Evolutionary conservation across 768 basidiomycete genomes (phyloP).

Genomic region (Solioccasus polychromus): DNA sequence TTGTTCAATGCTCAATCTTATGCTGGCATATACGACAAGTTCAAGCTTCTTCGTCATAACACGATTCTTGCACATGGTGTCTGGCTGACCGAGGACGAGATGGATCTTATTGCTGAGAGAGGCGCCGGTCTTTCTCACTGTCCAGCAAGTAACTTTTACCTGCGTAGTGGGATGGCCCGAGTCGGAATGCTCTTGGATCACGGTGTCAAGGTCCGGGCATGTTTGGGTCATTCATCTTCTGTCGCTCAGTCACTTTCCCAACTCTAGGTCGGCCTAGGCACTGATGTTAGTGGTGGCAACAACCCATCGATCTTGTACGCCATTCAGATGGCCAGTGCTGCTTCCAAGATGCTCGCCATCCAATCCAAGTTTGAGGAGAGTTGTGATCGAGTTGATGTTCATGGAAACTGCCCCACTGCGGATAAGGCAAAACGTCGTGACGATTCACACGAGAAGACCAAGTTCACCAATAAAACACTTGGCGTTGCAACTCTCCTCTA

Average conservation of each 20-base stretch:
- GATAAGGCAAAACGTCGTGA: background rate
- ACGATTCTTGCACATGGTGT: slow-evolving; percentile 90
- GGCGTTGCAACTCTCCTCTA: slow-evolving; percentile 75
- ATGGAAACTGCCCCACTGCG: background rate
- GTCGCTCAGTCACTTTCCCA: slow-evolving; percentile 5
- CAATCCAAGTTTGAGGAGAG: slow-evolving; percentile 30
- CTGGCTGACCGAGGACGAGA: slow-evolving; percentile 70
- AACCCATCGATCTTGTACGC: slow-evolving; percentile 74
- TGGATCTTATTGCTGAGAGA: slow-evolving; percentile 62
- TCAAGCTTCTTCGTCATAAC: slow-evolving; percentile 69
- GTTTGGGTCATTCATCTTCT: background rate
- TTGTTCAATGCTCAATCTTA: slow-evolving; percentile 74
- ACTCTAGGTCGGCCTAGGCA: slow-evolving; percentile 85
- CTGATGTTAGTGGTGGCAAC: slow-evolving; percentile 89
- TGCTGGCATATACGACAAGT: slow-evolving; percentile 77
- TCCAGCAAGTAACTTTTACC: slow-evolving; percentile 90
- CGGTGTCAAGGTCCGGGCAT: slow-evolving; percentile 71
- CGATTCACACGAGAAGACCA: slow-evolving; percentile 4
- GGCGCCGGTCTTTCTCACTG: slow-evolving; percentile 87
- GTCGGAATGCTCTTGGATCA: slow-evolving; percentile 77
- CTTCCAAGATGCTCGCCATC: slow-evolving; percentile 73
- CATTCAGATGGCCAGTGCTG: slow-evolving; percentile 73
- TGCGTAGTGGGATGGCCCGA: slow-evolving; percentile 80
- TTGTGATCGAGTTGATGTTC: background rate
- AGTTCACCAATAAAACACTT: slow-evolving; percentile 61